phyloP scores from a whole-genome alignment of 1,139 yeast species.

The Taphrina pruni region DNA sequence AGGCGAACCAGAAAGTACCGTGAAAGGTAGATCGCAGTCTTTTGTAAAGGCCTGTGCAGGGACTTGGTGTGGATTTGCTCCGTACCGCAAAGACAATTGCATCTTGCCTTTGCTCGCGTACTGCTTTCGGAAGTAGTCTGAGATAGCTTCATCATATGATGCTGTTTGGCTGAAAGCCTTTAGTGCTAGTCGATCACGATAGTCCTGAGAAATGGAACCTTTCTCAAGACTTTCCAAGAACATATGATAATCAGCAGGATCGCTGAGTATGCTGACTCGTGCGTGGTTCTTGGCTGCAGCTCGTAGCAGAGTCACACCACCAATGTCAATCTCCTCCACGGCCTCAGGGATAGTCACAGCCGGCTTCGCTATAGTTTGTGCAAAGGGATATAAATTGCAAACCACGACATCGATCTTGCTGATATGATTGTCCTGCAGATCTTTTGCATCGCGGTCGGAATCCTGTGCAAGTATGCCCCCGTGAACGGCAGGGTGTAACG shows the following conservation, averaged over 20 bases:
- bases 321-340: slow-evolving; percentile 97
- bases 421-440: slow-evolving; percentile 82
- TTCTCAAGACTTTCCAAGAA: slow-evolving; percentile 77
- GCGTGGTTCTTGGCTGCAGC: slow-evolving; percentile 99
- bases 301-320: slow-evolving; percentile 94
- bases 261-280: slow-evolving; percentile 91
- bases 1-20: slow-evolving; percentile 91
- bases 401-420: slow-evolving; percentile 96
- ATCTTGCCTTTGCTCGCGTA: slow-evolving; percentile 80
- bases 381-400: slow-evolving; percentile 96
- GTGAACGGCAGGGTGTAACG: slow-evolving; percentile 97
- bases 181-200: slow-evolving; percentile 84
- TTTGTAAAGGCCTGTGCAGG: slow-evolving; percentile 96
- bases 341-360: slow-evolving; percentile 97
- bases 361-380: slow-evolving; percentile 93
- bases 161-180: slow-evolving; percentile 99
- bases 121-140: slow-evolving; percentile 96
- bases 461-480: slow-evolving; percentile 86
- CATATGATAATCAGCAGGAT: slow-evolving; percentile 87
- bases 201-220: slow-evolving; percentile 73
- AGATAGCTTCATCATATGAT: slow-evolving; percentile 91
- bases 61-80: slow-evolving; percentile 98
- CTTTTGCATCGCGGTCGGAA: slow-evolving; percentile 85
- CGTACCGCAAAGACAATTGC: slow-evolving; percentile 93
- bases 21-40: slow-evolving; percentile 87